Evolutionary conservation across 1,284 basidiomycete species (phyloP).

Genomic region (Ustilago sp.): DNA sequence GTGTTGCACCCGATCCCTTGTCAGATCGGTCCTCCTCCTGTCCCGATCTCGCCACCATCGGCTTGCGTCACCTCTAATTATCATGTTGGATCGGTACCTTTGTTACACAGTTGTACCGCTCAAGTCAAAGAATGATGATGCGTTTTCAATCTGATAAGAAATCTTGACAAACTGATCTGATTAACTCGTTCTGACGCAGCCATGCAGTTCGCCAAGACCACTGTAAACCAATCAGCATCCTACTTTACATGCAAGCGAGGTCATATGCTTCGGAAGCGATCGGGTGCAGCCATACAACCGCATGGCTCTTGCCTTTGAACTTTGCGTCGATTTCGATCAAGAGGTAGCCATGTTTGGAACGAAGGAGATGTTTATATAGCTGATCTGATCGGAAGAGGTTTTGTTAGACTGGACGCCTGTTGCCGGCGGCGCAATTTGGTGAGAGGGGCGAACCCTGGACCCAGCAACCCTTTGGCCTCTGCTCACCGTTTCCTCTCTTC

Average conservation of each 20-base stretch:
- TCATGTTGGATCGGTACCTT: no score
- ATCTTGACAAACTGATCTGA: neutral
- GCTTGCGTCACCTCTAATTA: no score
- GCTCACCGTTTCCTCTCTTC: neutral
- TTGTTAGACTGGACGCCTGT: neutral
- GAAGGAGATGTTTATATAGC: no score
- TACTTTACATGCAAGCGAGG: constrained; percentile 1
- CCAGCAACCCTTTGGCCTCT: constrained; percentile 26
- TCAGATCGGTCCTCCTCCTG: no score
- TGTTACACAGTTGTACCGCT: neutral
- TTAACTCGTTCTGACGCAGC: neutral
- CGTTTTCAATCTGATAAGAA: constrained; percentile 14
- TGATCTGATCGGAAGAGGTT: no score
- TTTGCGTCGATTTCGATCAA: neutral
- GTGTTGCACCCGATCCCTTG: no score
- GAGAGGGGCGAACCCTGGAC: constrained; percentile 16
- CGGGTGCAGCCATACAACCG: neutral
- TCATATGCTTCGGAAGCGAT: constrained; percentile 1
- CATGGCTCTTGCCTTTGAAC: neutral
- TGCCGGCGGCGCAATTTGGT: neutral
- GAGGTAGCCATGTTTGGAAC: neutral
- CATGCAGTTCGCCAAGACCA: constrained; percentile 11
- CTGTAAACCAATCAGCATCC: constrained; percentile 7
- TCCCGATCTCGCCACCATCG: no score
- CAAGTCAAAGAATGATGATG: neutral